Percentiles rank a stretch among this genome's conserved stretches.
These are phyloP conservation scores for Pleurotus djamor DNA, from an alignment of 768 basidiomycete genomes.

Conservation along the genomic window DNA sequence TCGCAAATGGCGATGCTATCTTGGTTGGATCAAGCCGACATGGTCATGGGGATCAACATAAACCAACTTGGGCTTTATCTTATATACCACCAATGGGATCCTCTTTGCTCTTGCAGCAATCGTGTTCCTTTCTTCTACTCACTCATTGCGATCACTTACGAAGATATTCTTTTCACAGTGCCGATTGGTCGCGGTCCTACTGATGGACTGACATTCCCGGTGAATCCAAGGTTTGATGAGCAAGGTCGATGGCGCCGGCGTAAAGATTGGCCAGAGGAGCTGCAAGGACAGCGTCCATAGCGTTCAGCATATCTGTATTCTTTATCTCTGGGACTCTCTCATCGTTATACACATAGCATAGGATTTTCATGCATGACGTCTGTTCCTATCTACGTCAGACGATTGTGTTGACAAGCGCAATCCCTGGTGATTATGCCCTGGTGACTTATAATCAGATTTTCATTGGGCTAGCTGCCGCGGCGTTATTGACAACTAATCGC, in stretches of 20 bases:
- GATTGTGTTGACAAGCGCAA: not conserved
- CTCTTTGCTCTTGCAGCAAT: too few species aligned
- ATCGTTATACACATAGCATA: not conserved
- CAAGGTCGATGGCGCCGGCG: constrained; percentile 68
- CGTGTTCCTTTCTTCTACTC: not conserved
- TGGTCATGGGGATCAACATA: not conserved
- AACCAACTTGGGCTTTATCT: not conserved
- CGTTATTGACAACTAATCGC: not conserved
- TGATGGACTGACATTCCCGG: constrained; percentile 63
- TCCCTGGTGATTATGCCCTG: not conserved
- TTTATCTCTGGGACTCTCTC: not conserved
- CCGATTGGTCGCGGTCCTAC: constrained; percentile 42
- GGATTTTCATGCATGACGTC: not conserved
- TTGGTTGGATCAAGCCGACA: not conserved
- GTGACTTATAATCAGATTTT: too few species aligned
- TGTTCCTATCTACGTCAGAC: not conserved
- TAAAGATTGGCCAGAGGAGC: constrained; percentile 65
- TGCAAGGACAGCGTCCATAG: constrained; percentile 38
- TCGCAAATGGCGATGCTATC: not conserved
- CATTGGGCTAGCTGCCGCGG: too few species aligned
- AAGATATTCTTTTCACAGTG: constrained; percentile 33
- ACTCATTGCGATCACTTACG: constrained; percentile 3
- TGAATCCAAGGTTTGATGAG: constrained; percentile 71
- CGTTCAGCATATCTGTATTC: constrained; percentile 10
- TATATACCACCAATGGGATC: too few species aligned